Base-by-base conservation (phyloP, 805 yeast species). In the Cyberlindnera saturnus region DNA sequence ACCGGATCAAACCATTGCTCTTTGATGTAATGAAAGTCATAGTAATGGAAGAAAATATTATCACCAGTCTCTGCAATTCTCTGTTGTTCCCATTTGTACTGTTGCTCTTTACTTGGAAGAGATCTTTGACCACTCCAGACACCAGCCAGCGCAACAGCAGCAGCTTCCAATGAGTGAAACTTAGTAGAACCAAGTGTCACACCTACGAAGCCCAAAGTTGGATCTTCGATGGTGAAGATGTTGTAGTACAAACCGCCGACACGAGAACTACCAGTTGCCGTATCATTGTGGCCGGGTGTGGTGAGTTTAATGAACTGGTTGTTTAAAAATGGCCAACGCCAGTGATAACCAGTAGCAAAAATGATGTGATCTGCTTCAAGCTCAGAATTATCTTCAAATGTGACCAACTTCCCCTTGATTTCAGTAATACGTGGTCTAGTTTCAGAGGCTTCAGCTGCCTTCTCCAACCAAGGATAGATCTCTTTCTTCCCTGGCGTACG, bases 271-370 rank as follows among this genome's bases (percentile, higher is more conserved):
- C 39, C 35, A 10, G 43, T 35, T 53, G 19, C 18, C 36, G 10
- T 23, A 35, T 11, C 58, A 46, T 28, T 49, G 45, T 14, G 43
- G 41, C 15, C 50, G 40, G 43, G 41, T 51, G 9, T 46, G 45
- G 43, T 32, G 15, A 41, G 60, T 64, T 29, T 68, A 68, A 50
- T 52, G 29, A 40, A 16, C 32, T 18, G 33, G 9, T 36, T 34
- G 14, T 18, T 18, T 6, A 68, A 42, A 62, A 65, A 50, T 53
- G 51, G 51, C 38, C 38, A 49, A 33, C 44, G 42, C 32, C 76
- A 75, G 29, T 72, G 65, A 58, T 81, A 85, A 0, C 91, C 91
- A 0, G 91, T 84, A 34, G 82, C 82, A 56, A 77, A 80, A 8
- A 84, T 60, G n/a, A 85, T 65, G 30, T 52, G 52, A 49, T 82